These are phyloP conservation scores for Apiospora saccharicola DNA, from an alignment of 2,329 filamentous ascomycete genomes.

Conservation along the genomic window DNA sequence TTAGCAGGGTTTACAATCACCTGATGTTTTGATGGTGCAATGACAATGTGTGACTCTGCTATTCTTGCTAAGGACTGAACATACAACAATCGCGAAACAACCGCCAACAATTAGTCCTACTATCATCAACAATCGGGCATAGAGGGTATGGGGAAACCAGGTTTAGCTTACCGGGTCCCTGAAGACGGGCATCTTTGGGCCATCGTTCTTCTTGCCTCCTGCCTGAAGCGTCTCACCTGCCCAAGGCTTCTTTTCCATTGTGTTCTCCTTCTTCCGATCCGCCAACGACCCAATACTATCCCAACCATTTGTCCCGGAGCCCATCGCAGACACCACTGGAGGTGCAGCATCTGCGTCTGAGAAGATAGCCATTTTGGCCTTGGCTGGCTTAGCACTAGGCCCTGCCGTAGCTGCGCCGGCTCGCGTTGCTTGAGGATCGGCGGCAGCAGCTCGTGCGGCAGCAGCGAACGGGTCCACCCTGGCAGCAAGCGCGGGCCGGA, in stretches of 20 bases:
- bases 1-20: constrained; percentile 83
- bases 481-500: constrained; percentile 82
- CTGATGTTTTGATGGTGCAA: constrained; percentile 77
- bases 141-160: constrained; percentile 43
- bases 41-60: constrained; percentile 68
- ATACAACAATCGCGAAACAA: constrained; percentile 47
- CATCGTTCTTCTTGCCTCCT: constrained; percentile 79
- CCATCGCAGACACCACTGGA: constrained; percentile 61
- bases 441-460: constrained; percentile 52
- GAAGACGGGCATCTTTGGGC: constrained; percentile 89
- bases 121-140: constrained; percentile 80
- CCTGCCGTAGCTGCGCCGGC: constrained; percentile 56
- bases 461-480: constrained; percentile 84
- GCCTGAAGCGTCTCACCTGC: constrained; percentile 88
- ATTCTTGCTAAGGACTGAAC: constrained; percentile 67
- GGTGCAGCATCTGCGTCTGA: constrained; percentile 75
- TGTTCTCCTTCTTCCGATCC: constrained; percentile 94
- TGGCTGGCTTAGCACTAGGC: constrained; percentile 68
- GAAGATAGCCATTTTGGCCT: constrained; percentile 89
- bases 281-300: constrained; percentile 87
- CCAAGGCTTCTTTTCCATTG: constrained; percentile 86
- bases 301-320: constrained; percentile 76
- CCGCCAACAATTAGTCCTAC: constrained; percentile 88
- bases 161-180: constrained; percentile 86
- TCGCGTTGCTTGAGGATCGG: constrained; percentile 72